Evolutionary conservation across 2,329 filamentous ascomycete species (phyloP).

Genomic region (Aureobasidium subglaciale): DNA sequence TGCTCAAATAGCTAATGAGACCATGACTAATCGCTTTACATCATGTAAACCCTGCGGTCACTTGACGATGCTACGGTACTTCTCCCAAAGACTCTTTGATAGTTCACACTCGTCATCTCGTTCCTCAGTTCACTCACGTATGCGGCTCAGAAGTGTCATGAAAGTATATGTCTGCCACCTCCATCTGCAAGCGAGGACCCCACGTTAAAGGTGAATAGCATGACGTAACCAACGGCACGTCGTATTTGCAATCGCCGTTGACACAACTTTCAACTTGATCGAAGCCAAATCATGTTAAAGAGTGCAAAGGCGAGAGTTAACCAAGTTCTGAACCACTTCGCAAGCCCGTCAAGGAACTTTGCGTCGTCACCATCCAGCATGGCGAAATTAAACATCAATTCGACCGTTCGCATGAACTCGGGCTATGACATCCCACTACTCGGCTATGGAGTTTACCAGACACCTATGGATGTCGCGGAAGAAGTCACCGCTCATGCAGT

Average conservation of each 20-base stretch:
- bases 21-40: background rate
- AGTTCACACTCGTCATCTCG: too few species aligned
- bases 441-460: constrained; percentile 45
- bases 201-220: background rate
- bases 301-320: background rate
- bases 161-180: background rate
- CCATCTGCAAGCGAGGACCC: background rate
- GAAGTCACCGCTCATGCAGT: constrained; percentile 52
- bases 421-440: constrained; percentile 55
- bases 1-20: background rate
- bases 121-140: too few species aligned
- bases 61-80: too few species aligned
- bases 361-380: background rate
- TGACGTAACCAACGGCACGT: background rate
- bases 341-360: background rate
- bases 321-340: background rate
- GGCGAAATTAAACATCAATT: constrained; percentile 22
- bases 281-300: constrained; percentile 6
- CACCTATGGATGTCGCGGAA: constrained; percentile 49
- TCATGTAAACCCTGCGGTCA: background rate
- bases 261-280: background rate
- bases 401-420: constrained; percentile 48
- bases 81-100: too few species aligned
- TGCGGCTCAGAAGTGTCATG: background rate
- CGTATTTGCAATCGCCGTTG: background rate